These are phyloP conservation scores for Wallacemonas sp. DNA, from an alignment of 208 protist genomes.

Conservation along the genomic window DNA sequence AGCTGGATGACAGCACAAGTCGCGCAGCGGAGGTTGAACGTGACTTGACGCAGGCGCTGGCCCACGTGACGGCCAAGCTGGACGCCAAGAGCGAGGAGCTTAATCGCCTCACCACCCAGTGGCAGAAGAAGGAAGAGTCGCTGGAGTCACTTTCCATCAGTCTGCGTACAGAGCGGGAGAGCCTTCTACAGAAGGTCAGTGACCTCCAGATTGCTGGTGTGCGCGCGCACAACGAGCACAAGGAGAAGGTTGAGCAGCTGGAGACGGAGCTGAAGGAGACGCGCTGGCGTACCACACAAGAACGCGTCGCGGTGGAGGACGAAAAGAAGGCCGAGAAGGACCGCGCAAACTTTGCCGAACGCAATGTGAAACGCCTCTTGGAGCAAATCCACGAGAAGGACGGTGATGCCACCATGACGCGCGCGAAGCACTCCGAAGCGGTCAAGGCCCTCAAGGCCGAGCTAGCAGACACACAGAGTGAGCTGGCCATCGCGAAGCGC, in stretches of 20 bases:
- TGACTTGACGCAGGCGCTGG: slow-evolving; percentile 73
- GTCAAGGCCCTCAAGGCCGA: slow-evolving; percentile 55
- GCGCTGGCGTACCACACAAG: slow-evolving; percentile 24
- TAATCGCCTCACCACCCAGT: slow-evolving; percentile 26
- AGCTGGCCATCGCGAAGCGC: slow-evolving; percentile 72
- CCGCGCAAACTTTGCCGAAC: slow-evolving; percentile 50
- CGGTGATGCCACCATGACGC: slow-evolving; percentile 9
- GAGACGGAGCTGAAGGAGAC: slow-evolving; percentile 41
- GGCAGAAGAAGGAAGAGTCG: slow-evolving; percentile 63
- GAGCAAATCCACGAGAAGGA: slow-evolving; percentile 36
- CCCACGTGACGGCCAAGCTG: slow-evolving; percentile 72
- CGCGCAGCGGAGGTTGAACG: slow-evolving; percentile 30
- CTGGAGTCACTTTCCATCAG: slow-evolving; percentile 79
- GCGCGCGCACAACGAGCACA: slow-evolving; percentile 31
- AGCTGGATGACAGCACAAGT: slow-evolving; percentile 29
- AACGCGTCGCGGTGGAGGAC: slow-evolving; percentile 25
- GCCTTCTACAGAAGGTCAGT: slow-evolving; percentile 45
- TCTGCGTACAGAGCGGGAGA: slow-evolving; percentile 76
- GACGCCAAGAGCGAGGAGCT: slow-evolving; percentile 55
- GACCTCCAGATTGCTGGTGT: slow-evolving; percentile 43
- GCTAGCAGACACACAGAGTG: slow-evolving; percentile 46
- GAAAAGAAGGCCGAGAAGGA: slow-evolving; percentile 26
- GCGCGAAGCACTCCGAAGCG: slow-evolving; percentile 27
- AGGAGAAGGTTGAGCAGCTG: slow-evolving; percentile 35
- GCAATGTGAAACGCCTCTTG: slow-evolving; percentile 46